phyloP scores from a whole-genome alignment of 257 asterid genomes.

The Plantago ovata region DNA sequence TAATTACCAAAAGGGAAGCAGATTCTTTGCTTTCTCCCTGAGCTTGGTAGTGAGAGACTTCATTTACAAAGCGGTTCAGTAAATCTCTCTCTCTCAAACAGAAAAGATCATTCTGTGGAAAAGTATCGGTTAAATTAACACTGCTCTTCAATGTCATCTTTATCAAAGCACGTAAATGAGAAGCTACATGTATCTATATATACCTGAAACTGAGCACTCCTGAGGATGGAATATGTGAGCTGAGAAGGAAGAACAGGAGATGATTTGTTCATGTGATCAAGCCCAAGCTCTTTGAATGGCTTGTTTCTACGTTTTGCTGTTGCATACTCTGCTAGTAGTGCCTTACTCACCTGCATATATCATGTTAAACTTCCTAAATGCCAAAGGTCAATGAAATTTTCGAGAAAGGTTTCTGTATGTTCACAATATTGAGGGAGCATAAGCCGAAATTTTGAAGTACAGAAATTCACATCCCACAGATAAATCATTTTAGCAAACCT shows the following conservation, averaged over 20 bases:
- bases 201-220: constrained; percentile 71
- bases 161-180: not conserved
- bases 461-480: too few relatives aligned
- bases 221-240: constrained; percentile 39
- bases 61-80: constrained; percentile 63
- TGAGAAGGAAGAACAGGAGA: constrained; percentile 60
- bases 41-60: constrained; percentile 58
- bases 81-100: constrained; percentile 89
- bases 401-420: too few relatives aligned
- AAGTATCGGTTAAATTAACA: constrained; percentile 13
- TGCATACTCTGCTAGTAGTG: constrained; percentile 66
- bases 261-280: constrained; percentile 82
- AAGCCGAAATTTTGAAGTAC: too few relatives aligned
- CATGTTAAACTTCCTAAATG: constrained; percentile 6
- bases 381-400: not conserved
- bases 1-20: constrained; percentile 57
- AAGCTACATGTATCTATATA: constrained; percentile 19
- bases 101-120: constrained; percentile 58
- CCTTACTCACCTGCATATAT: constrained; percentile 92
- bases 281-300: constrained; percentile 77
- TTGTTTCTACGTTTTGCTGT: constrained; percentile 53
- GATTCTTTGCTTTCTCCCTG: constrained; percentile 80
- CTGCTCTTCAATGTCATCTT: not conserved
- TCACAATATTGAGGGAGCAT: too few relatives aligned
- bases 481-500: constrained; percentile 37